Percentiles rank a stretch among this genome's conserved stretches.
phyloP scores from a whole-genome alignment of 1,284 basidiomycete genomes.

The Vanrija humicola region DNA sequence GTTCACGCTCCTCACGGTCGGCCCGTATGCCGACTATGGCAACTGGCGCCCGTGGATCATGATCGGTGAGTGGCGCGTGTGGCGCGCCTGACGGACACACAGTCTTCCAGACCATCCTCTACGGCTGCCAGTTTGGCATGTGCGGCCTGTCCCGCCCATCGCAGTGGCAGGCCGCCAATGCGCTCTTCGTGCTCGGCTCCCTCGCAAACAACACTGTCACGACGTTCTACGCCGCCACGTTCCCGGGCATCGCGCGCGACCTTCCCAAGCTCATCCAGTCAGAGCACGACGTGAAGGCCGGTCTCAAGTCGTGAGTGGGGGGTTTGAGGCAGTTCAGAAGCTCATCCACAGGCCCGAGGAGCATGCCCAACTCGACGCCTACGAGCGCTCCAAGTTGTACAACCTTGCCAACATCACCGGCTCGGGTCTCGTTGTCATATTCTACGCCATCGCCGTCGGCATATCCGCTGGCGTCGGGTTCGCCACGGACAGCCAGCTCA shows the following conservation, averaged over 20 bases:
- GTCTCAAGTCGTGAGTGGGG: conserved; percentile 8
- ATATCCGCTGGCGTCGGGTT: conserved; percentile 10
- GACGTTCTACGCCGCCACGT: conserved; percentile 14
- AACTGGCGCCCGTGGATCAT: conserved; percentile 15
- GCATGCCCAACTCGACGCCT: conserved; percentile 9
- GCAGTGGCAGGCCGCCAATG: conserved; percentile 14
- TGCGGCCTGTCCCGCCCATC: conserved; percentile 2
- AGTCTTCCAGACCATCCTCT: conserved; percentile 3
- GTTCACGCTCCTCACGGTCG: conserved; percentile 8
- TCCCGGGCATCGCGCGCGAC: conserved; percentile 11
- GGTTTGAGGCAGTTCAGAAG: neutral
- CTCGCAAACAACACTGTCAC: conserved; percentile 6
- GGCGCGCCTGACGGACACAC: neutral
- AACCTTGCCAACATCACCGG: conserved; percentile 11
- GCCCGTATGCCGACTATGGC: conserved; percentile 17
- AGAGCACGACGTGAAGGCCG: conserved; percentile 10
- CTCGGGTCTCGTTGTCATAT: conserved; percentile 3
- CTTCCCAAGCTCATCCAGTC: conserved; percentile 14
- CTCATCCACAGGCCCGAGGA: conserved; percentile 4
- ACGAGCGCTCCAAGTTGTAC: conserved; percentile 15
- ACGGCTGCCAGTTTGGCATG: conserved; percentile 12
- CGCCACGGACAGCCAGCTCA: neutral
- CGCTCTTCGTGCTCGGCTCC: conserved; percentile 10
- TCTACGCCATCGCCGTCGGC: conserved; percentile 11
- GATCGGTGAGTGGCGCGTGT: conserved; percentile 2